Evolutionary conservation across 2,329 filamentous ascomycete species (phyloP).

Genomic region (Bipolaris bicolor): DNA sequence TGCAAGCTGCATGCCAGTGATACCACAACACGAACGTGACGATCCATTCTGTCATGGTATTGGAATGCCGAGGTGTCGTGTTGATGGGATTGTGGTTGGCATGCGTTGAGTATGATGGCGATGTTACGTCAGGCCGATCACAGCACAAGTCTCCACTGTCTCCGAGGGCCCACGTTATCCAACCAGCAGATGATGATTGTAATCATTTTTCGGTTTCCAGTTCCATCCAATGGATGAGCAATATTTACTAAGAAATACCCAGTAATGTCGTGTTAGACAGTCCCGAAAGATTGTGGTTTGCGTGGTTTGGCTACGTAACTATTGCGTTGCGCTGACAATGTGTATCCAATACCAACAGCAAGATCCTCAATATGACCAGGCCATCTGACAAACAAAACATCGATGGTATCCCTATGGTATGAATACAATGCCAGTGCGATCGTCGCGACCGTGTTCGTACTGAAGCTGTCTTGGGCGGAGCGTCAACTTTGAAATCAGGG

Average conservation of each 20-base stretch:
- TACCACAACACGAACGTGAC: background rate
- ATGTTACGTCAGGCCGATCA: slow-evolving; percentile 1
- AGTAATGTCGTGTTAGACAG: background rate
- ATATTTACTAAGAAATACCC: background rate
- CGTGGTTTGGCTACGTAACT: background rate
- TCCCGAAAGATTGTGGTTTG: background rate
- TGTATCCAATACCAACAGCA: background rate
- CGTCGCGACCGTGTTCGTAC: no score
- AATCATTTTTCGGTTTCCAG: background rate
- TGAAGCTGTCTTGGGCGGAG: no score
- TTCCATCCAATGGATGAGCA: background rate
- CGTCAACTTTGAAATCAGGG: no score
- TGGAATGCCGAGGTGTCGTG: background rate
- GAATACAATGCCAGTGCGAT: no score
- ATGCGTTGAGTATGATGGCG: background rate
- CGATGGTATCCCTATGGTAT: no score
- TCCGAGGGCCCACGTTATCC: background rate
- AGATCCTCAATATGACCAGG: background rate
- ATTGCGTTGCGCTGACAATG: background rate
- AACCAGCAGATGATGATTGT: background rate
- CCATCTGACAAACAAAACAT: background rate
- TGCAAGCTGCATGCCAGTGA: background rate
- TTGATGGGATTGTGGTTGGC: background rate
- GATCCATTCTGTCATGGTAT: no score
- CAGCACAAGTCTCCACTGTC: background rate